These are phyloP conservation scores for Vitis hybrid DNA, from an alignment of 177 flowering plant species.

Conservation along the genomic window DNA sequence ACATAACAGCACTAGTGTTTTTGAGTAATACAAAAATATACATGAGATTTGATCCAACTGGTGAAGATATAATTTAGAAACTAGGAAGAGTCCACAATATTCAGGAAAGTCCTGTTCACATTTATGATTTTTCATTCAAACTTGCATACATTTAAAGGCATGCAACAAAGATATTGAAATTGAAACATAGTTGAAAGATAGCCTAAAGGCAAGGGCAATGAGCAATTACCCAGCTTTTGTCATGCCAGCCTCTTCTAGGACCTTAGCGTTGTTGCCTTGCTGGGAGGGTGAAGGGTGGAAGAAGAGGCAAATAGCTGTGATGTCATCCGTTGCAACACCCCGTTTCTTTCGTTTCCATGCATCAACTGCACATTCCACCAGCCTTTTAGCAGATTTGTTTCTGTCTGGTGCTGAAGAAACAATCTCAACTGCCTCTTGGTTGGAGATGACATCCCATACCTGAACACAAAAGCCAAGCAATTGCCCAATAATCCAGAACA, in stretches of 20 bases:
- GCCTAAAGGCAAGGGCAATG: no score
- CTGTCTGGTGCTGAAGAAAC: slow-evolving; percentile 57
- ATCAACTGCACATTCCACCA: slow-evolving; percentile 62
- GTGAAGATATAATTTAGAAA: no score
- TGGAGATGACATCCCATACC: slow-evolving; percentile 97
- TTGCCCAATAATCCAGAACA: neutral
- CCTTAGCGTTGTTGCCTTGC: neutral
- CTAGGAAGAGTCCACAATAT: no score
- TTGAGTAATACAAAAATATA: no score
- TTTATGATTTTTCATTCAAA: no score
- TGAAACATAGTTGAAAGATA: no score
- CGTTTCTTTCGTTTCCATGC: slow-evolving; percentile 75
- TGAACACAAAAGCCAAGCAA: slow-evolving; percentile 16
- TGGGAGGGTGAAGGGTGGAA: slow-evolving; percentile 38
- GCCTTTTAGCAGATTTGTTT: slow-evolving; percentile 64
- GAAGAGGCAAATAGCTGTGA: slow-evolving; percentile 88
- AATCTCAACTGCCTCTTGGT: slow-evolving; percentile 82
- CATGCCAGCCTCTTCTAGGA: slow-evolving; percentile 1
- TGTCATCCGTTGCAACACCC: slow-evolving; percentile 81
- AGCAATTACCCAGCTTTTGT: neutral
- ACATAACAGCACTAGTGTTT: no score
- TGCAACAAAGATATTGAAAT: neutral
- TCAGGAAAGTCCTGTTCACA: no score
- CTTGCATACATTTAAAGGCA: no score
- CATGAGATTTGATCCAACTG: no score